Base-by-base conservation (phyloP, 2,329 filamentous ascomycete genomes). In the Phoma herbarum region DNA sequence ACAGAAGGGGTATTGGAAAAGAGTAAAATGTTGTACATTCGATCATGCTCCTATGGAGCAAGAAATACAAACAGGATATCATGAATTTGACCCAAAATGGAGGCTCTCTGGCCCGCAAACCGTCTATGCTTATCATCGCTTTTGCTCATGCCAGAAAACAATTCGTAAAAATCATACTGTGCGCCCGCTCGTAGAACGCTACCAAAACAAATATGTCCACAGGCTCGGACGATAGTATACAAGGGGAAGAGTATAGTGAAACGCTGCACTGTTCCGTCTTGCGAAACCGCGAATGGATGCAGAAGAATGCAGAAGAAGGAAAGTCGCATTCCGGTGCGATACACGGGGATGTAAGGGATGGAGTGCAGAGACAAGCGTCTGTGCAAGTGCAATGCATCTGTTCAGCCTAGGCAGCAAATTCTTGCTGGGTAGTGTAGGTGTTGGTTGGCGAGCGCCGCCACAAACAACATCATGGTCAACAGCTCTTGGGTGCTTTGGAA, bases 231-330 rank as follows among this genome's bases (percentile, higher is more conserved):
- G 14, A 4, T 59, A 46, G 6, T 41, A 28, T 59, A 59, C 49
- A 59, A 46, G 11, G 56, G 28, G 16, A 46, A 39, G 31, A 45
- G 11, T n/a, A n/a, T n/a, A 11, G 20, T 31, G 49, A 20, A 45
- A 46, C 25, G 50, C 50, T 48, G 45, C 23, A 41, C 41, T 42
- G 51, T 48, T 60, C 47, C 57, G 57, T 18, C 57, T 52, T 37
- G 57, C 57, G 57, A 52, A 60, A 56, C 52, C 47, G 39, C 25
- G 42, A 46, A 51, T 55, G 47, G 42, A 54, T 52, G 52, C 57
- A 48, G 26, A 46, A 50, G 8, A 37, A 28, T 26, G 28, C 47
- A 14, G 23, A 20, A 18, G 28, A 25, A 44, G 28, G 26, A 48
- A 37, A 43, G 39, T 52, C 26, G 46, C 51, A 47, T 14, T 52